A percentile compares a stretch with the other conserved stretches of the same genome.
Evolutionary conservation across 1,139 yeast genomes (phyloP).

Genomic region (Meyerozyma sp.): DNA sequence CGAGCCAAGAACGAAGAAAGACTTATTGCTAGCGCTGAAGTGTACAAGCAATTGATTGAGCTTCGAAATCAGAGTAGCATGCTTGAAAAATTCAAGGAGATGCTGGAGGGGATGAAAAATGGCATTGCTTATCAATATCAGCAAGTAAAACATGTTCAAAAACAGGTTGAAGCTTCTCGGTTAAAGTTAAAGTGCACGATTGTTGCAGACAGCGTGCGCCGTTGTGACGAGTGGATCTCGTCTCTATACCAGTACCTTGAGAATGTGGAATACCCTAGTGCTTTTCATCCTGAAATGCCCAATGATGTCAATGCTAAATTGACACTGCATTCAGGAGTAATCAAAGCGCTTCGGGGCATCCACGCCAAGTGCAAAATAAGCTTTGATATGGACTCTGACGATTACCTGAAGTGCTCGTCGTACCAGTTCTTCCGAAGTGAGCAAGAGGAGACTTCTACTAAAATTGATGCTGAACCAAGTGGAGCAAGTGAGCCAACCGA

Average conservation of each 20-base stretch:
- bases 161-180: conserved; percentile 20
- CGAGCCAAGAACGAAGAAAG: conserved; percentile 12
- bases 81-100: conserved; percentile 16
- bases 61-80: conserved; percentile 20
- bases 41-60: conserved; percentile 23
- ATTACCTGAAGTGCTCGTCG: conserved; percentile 25
- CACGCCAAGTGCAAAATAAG: conserved; percentile 29
- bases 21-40: conserved; percentile 22
- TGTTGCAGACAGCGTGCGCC: conserved; percentile 10
- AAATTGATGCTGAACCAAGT: conserved; percentile 8
- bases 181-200: conserved; percentile 18
- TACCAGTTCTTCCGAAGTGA: conserved; percentile 8
- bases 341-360: conserved; percentile 24
- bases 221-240: conserved; percentile 40
- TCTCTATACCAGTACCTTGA: background rate
- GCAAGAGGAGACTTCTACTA: background rate
- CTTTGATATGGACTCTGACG: conserved; percentile 35
- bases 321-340: conserved; percentile 16
- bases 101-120: conserved; percentile 4
- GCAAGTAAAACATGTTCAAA: conserved; percentile 21
- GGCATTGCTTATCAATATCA: conserved; percentile 12
- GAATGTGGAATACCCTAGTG: background rate
- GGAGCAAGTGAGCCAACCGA: background rate
- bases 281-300: background rate
- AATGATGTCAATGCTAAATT: conserved; percentile 11